Conservation (phyloP, 2,329 filamentous ascomycete species). For the Aspergillus sp. region DNA sequence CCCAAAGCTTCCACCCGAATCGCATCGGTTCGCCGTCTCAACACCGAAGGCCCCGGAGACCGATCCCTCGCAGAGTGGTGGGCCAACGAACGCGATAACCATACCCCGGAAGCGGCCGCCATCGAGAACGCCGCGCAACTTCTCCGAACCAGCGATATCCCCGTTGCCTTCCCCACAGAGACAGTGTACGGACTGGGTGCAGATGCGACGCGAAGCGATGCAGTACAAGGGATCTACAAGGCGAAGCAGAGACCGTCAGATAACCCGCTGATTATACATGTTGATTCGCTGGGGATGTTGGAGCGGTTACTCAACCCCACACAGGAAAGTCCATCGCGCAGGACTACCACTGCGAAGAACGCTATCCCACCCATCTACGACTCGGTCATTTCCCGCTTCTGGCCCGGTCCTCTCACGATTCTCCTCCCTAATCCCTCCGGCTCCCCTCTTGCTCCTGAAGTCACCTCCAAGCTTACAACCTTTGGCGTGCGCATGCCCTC, state of each 20-base stretch:
- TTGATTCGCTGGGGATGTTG: slow-evolving; percentile 78
- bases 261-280: slow-evolving; percentile 92
- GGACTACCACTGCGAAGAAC: slow-evolving; percentile 32
- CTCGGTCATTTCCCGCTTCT: slow-evolving; percentile 78
- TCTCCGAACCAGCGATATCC: slow-evolving; percentile 66
- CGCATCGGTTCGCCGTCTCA: slow-evolving; percentile 42
- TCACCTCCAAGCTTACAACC: slow-evolving; percentile 79
- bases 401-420: slow-evolving; percentile 93
- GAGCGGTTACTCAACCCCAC: slow-evolving; percentile 58
- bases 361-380: slow-evolving; percentile 73
- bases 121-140: slow-evolving; percentile 68
- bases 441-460: slow-evolving; percentile 79
- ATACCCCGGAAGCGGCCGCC: slow-evolving; percentile 51
- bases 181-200: slow-evolving; percentile 98
- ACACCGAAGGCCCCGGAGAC: slow-evolving; percentile 34
- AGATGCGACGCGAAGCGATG: slow-evolving; percentile 80
- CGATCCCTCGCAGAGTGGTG: slow-evolving; percentile 43
- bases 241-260: slow-evolving; percentile 90
- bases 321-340: slow-evolving; percentile 29
- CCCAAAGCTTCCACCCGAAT: slow-evolving; percentile 35
- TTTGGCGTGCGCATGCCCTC: slow-evolving; percentile 91
- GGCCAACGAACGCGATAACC: slow-evolving; percentile 36
- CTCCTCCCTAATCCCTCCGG: slow-evolving; percentile 73
- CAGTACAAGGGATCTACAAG: slow-evolving; percentile 87
- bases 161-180: slow-evolving; percentile 95